Conservation (phyloP, 371 early-diverging fungal species). For the Circinella minor region DNA sequence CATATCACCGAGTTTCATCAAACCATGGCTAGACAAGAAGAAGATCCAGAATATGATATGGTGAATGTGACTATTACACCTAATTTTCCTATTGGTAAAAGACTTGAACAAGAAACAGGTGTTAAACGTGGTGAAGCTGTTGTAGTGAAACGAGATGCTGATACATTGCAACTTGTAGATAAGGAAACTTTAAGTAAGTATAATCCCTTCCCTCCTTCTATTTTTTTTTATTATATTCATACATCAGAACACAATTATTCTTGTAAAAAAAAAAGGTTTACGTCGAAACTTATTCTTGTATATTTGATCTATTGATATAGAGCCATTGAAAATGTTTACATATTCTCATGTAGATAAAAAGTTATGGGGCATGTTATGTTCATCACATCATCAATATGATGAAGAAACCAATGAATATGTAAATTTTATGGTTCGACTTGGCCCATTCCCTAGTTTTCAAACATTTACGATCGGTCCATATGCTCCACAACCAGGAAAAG, state of each 20-base stretch:
- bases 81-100: slow-evolving; percentile 59
- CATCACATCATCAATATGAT: slow-evolving; percentile 58
- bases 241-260: too few species aligned
- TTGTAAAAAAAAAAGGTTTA: too few species aligned
- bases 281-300: background rate
- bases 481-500: slow-evolving; percentile 18
- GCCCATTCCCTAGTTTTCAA: slow-evolving; percentile 50
- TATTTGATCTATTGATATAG: slow-evolving; percentile 20
- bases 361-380: slow-evolving; percentile 52
- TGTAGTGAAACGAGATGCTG: slow-evolving; percentile 60
- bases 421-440: slow-evolving; percentile 53
- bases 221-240: too few species aligned
- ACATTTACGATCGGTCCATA: slow-evolving; percentile 37
- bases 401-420: slow-evolving; percentile 52
- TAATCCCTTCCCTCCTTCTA: background rate
- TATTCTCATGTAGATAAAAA: slow-evolving; percentile 54
- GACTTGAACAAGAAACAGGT: slow-evolving; percentile 38
- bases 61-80: slow-evolving; percentile 68
- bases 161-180: slow-evolving; percentile 66
- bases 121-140: slow-evolving; percentile 43
- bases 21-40: slow-evolving; percentile 34
- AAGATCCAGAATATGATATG: slow-evolving; percentile 55
- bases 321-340: slow-evolving; percentile 54
- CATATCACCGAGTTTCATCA: slow-evolving; percentile 41
- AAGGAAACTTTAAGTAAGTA: slow-evolving; percentile 40